Evolutionary conservation across 1,284 basidiomycete genomes (phyloP), one percentile per base, ranked within the genome.

Genomic region (Papiliotrema flavescens): DNA sequence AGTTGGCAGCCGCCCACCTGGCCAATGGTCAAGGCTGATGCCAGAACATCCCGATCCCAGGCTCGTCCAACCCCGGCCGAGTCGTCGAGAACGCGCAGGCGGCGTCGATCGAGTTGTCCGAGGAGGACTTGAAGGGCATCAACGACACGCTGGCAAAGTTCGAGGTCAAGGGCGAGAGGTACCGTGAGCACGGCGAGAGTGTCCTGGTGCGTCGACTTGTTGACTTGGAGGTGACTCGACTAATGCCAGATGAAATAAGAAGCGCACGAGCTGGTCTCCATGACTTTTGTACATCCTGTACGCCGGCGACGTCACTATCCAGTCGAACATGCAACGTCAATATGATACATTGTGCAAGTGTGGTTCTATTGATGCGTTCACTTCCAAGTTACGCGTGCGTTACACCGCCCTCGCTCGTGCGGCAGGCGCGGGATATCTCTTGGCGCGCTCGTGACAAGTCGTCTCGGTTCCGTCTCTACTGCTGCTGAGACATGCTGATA

Each of bases 41-140:
- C 9, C 57, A 74, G 71, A 75, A 81, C 41, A 76, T 84, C 48
- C 82, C 83, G 0, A 79, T 84, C 43, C 82, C 83, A 0, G 83
- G 83, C 4, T 82, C 81, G 1, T 80, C 80, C 42, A 78, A 76
- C 52, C 61, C 68, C 26, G 58, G 61, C 22, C 77, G 83, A 26
- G 79, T 78, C 6, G 53, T 76, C 32, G 79, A 82, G 65, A 84
- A 84, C 62, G 60, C 78, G 17, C 65, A 65, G 2, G 77, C 78
- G 0, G 80, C 75, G 6, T 72, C 79, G 11, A 71, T 84, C 54
- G 72, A 67, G 50, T 73, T 84, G 20, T 75, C 74, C 0, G 56
- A 66, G 1, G 76, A 69, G 32, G 75, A 76, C 34, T 40, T 62
- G 20, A 57, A 76, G 44, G 78, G 79, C 24, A 60, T 80, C 51